Base-by-base conservation (phyloP, 768 basidiomycete species). In the Auriscalpium microsporum region DNA sequence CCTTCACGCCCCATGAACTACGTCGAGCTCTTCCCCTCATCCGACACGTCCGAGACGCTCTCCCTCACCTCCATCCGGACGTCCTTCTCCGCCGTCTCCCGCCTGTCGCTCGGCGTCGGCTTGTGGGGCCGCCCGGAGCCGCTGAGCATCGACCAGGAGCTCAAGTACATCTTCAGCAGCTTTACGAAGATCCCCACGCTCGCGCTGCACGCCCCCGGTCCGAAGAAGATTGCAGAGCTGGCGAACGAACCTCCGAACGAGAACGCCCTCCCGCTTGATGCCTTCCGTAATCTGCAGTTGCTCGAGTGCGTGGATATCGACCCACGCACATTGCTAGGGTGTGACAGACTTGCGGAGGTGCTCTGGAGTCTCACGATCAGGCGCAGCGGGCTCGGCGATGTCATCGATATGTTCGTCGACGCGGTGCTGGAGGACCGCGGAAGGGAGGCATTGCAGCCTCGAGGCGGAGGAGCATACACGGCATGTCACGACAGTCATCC, bases 101-200 rank as follows among this genome's bases (percentile, higher is more conserved):
- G 73, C 35, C 73, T 91, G 33, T 92, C 90, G 0, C 73, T 94
- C 36, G 83, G 87, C 34, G 74, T 70, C 5, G 75, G 81, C 50
- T 90, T 87, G 87, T 93, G 87, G 87, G 71, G 77, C 45, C 73
- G 76, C 57, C 66, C 78, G 6, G 77, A 82, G 55, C 79, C 78
- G 38, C 80, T 78, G 10, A 78, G 66, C 57, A 70, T 87, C 60
- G 86, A 93, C 54, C 66, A 74, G 2, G 87, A 92, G 63, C 82
- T 95, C 68, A 92, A 83, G 67, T 91, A 84, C 69, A 78, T 94
- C 58, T 95, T 84, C 73, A 91, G 90, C 67, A 81, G 84, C 66
- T 91, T 95, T 73, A 96, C 91, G 45, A 92, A 89, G 70, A 74
- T 96, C 0, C 93, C 93, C 14, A 86, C 91, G 1, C 74, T 95